Evolutionary conservation across 306 rosid genomes (phyloP).

Genomic region (Astragalus membranaceus): DNA sequence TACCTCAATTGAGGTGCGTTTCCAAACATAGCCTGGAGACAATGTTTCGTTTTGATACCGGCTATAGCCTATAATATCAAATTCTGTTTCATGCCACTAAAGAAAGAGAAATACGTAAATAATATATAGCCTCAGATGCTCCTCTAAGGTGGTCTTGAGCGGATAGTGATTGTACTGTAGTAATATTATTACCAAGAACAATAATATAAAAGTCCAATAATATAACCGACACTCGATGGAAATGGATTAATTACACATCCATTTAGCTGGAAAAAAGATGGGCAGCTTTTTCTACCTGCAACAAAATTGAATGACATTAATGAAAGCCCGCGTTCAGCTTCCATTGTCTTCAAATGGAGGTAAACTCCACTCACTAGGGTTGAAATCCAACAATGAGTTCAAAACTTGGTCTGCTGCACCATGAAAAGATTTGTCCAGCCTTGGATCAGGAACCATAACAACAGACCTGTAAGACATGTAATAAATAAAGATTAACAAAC

Average conservation of each 20-base stretch:
- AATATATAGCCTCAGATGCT: not conserved
- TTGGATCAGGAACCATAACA: slow-evolving; percentile 92
- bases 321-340: slow-evolving; percentile 24
- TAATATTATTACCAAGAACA: not conserved
- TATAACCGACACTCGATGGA: not conserved
- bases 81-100: no score
- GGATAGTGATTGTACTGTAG: not conserved
- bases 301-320: not conserved
- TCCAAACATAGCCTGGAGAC: no score
- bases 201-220: not conserved
- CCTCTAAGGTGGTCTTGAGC: not conserved
- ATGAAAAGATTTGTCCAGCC: slow-evolving; percentile 61
- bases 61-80: no score
- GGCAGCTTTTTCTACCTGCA: slow-evolving; percentile 4
- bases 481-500: slow-evolving; percentile 1
- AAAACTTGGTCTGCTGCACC: slow-evolving; percentile 69
- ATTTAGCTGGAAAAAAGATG: not conserved
- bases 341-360: slow-evolving; percentile 66
- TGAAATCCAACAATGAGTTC: slow-evolving; percentile 73
- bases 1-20: no score
- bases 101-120: not conserved
- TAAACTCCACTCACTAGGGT: slow-evolving; percentile 75
- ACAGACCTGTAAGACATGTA: slow-evolving; percentile 47
- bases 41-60: no score
- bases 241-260: not conserved